Evolutionary conservation across 108 stramenopile genomes (phyloP), one percentile per base, ranked within the genome.

Genomic region (Schizochytrium sp.): DNA sequence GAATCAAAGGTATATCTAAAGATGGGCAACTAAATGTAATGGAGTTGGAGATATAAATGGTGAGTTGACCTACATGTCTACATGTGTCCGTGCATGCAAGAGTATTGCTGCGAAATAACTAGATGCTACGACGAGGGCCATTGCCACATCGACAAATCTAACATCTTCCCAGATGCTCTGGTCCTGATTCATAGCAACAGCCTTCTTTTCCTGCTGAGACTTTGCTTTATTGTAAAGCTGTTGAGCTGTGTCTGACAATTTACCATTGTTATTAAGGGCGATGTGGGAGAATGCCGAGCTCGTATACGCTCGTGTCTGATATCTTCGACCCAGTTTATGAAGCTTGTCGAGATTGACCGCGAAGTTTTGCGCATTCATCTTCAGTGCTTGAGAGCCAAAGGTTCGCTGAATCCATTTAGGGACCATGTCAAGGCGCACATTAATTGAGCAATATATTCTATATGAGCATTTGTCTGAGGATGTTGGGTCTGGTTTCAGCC

Each of bases 321-420:
- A 28, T 28, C 28, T 38, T 38, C 64, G 64, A n/a, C 50, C 76
- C 15, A 83, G 19, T 40, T 83, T 83, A 53, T 83, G 49, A 2
- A 83, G 50, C 47, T 55, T 83, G 50, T 83, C 53, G 47, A 83
- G 76, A 55, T 83, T 83, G 2, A 13, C 55, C 10, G 50, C 76
- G 55, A 83, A 49, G 3, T 83, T 83, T 1, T 83, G 76, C 2
- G 76, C 76, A 28, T 83, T 83, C 0, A 83, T 83, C 53, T 83
- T 83, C 40, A 55, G 76, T 42, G 76, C 76, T 13, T 55, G 47
- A 0, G 50, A 49, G 2, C 50, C 76, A 55, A 83, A 83, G 47
- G 53, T 55, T 13, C 76, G 76, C 76, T 83, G 76, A 50, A 83
- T 55, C 50, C 50, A 55, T 55, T 83, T 56, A n/a, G 76, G 76